These are phyloP conservation scores for Diaporthe sp. DNA, from an alignment of 2,329 filamentous ascomycete genomes.

Conservation along the genomic window DNA sequence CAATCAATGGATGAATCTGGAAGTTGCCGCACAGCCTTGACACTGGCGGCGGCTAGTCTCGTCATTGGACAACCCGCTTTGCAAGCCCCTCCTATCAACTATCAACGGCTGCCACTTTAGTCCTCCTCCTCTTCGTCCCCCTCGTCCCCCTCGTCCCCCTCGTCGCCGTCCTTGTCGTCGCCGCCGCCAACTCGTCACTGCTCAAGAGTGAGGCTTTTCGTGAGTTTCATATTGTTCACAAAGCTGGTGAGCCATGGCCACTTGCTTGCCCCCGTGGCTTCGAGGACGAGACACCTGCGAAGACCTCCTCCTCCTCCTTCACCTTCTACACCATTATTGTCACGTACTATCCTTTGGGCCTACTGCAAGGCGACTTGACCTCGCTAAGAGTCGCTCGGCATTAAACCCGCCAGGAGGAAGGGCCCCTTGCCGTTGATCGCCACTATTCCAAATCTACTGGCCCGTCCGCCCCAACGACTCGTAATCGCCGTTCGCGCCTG, in stretches of 20 bases:
- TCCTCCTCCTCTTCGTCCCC: neutral
- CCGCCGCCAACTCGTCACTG: neutral
- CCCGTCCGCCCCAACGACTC: neutral
- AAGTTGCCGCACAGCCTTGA: conserved; percentile 5
- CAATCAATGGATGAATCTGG: conserved; percentile 1
- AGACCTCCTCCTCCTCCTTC: neutral
- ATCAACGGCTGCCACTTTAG: conserved; percentile 8
- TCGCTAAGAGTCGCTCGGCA: neutral
- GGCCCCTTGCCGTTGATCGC: neutral
- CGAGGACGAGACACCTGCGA: neutral
- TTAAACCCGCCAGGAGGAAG: neutral
- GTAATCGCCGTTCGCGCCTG: neutral
- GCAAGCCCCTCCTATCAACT: conserved; percentile 17
- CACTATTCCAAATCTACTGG: conserved; percentile 18
- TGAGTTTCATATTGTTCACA: neutral
- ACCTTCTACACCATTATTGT: neutral
- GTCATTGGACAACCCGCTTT: neutral
- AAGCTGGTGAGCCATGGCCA: neutral
- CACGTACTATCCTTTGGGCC: neutral
- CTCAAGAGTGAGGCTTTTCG: neutral
- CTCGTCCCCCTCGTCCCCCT: too few relatives aligned
- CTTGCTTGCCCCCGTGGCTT: neutral
- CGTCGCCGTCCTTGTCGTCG: neutral
- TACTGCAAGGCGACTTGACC: neutral
- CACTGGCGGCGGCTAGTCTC: conserved; percentile 17